A percentile compares a stretch with the other conserved stretches of the same genome.
Evolutionary conservation across 2,329 filamentous ascomycete species (phyloP).

Genomic region (Chaetomium sp.): DNA sequence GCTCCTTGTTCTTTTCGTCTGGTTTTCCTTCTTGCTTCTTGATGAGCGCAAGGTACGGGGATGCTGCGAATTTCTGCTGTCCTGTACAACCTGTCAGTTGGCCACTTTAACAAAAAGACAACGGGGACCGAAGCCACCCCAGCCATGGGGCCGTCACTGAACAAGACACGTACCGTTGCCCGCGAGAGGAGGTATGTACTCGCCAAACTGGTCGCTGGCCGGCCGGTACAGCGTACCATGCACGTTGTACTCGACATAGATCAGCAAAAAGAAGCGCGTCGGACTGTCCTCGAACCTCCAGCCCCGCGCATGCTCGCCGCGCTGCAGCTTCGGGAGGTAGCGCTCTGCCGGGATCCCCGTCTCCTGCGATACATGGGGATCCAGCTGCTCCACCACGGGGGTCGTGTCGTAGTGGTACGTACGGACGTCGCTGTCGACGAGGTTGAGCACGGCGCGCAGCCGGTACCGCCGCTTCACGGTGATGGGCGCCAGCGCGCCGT

Average conservation of each 20-base stretch:
- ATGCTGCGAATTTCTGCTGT: neutral
- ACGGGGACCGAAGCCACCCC: neutral
- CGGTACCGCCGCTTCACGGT: neutral
- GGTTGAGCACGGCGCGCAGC: slow-evolving; percentile 3
- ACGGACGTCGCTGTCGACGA: slow-evolving; percentile 8
- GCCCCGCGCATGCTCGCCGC: neutral
- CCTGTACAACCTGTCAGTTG: neutral
- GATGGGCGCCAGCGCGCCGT: neutral
- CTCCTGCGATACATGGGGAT: neutral
- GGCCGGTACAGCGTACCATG: neutral
- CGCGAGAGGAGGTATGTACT: slow-evolving; percentile 1
- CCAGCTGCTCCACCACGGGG: neutral
- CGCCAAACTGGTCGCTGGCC: neutral
- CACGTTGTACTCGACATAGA: neutral
- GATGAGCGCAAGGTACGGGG: neutral
- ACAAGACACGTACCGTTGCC: neutral
- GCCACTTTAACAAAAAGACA: neutral
- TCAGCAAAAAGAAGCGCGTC: neutral
- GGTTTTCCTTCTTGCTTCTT: neutral
- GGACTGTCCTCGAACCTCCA: slow-evolving; percentile 6
- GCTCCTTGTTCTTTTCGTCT: too few species aligned
- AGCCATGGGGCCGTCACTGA: neutral
- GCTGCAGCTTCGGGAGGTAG: neutral
- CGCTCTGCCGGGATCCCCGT: neutral
- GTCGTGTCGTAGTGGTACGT: slow-evolving; percentile 4